Conservation (phyloP, 805 yeast genomes). For the Teunomyces lycoperdinae region DNA sequence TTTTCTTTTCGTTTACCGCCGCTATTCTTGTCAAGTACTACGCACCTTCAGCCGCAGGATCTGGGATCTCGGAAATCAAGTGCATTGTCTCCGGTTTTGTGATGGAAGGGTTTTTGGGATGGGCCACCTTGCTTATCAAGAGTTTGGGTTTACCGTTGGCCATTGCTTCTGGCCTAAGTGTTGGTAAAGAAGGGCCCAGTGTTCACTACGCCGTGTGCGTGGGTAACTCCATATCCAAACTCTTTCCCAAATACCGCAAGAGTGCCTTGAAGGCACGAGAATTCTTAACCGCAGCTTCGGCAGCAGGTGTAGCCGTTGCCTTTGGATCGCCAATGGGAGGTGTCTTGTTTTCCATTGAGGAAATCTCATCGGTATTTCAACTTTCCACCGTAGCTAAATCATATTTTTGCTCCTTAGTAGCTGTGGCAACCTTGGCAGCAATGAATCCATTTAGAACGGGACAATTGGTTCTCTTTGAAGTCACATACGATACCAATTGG, state of each 20-base stretch:
- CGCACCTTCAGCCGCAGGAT: slow-evolving; percentile 94
- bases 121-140: slow-evolving; percentile 71
- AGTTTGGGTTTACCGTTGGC: slow-evolving; percentile 82
- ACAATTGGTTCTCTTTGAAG: slow-evolving; percentile 88
- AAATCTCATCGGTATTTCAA: slow-evolving; percentile 72
- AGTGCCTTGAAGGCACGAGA: slow-evolving; percentile 51
- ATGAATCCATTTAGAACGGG: slow-evolving; percentile 94
- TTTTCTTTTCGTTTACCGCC: slow-evolving; percentile 59
- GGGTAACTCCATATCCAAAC: slow-evolving; percentile 72
- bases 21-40: slow-evolving; percentile 64
- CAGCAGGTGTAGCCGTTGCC: slow-evolving; percentile 98
- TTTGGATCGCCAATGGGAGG: slow-evolving; percentile 98
- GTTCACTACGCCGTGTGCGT: slow-evolving; percentile 97
- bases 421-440: slow-evolving; percentile 75
- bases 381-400: slow-evolving; percentile 85
- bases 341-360: slow-evolving; percentile 89
- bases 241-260: slow-evolving; percentile 44
- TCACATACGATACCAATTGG: slow-evolving; percentile 86
- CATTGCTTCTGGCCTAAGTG: slow-evolving; percentile 87
- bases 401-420: slow-evolving; percentile 85
- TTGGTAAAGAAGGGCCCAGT: slow-evolving; percentile 98
- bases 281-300: slow-evolving; percentile 83
- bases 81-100: slow-evolving; percentile 90
- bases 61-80: slow-evolving; percentile 96
- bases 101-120: slow-evolving; percentile 71